Evolutionary conservation across 306 rosid genomes (phyloP), one percentile per base, ranked within the genome.

Genomic region (Luffa acutangula): DNA sequence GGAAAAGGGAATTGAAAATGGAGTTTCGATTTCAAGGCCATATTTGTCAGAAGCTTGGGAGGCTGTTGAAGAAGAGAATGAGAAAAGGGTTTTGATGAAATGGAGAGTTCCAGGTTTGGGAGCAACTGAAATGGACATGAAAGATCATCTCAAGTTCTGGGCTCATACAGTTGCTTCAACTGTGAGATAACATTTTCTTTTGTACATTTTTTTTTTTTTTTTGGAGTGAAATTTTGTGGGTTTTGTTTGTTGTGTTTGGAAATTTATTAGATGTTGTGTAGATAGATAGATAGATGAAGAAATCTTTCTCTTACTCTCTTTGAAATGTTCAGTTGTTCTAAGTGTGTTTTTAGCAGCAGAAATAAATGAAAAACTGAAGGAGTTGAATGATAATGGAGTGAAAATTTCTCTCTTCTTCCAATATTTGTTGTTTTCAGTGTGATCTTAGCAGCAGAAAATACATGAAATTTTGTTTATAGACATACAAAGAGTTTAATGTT

Each of bases 41-140:
- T 91, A 90, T 86, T 80, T 93, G 8, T 91, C 97, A 45, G 98
- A 93, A 80, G 93, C 97, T 76, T 91, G 98, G 98, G 87, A 78
- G 34, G 86, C 71, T 81, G 59, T 84, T 56, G 89, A 90, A 8
- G 83, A 79, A 82, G 87, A 80, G 56, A 65, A 62, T 45, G 69
- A 62, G 14, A 80, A 56, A 72, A 67, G 75, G 80, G 15, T 15
- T 46, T 56, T 88, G 76, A 57, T 78, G 83, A 84, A 88, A 77
- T 85, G 90, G 96, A 93, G 85, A 83, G 67, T 91, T 3, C 86
- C 91, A 31, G 78, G 31, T 74, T 58, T 76, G 53, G 91, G 85
- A n/a, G 71, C 81, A 37, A 77, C 79, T 78, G 87, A 88, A 66
- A 80, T 81, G 67, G 91, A 87, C 74, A 90, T 91, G 86, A 90